Conservation (phyloP, 495 filamentous ascomycete species). For the Neurospora discreta region DNA sequence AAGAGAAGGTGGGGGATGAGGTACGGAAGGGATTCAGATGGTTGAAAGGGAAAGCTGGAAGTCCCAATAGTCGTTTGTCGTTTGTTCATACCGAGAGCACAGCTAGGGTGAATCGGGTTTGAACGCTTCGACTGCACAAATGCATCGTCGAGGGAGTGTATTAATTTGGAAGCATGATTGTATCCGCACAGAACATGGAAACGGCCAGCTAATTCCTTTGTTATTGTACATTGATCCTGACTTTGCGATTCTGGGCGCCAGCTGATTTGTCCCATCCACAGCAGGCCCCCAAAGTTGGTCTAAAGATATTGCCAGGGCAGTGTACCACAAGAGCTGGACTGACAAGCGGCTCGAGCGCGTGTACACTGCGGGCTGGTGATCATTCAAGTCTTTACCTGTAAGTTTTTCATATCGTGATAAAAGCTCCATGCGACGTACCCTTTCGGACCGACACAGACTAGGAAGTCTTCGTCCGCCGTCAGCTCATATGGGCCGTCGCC, state of each 20-base stretch:
- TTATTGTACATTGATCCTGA: neutral
- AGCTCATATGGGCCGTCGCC: neutral
- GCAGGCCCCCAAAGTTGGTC: neutral
- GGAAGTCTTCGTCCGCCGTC: slow-evolving; percentile 2
- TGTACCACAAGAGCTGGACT: neutral
- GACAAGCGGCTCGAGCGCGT: neutral
- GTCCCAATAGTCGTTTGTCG: neutral
- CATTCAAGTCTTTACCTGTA: neutral
- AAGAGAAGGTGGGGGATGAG: slow-evolving; percentile 18
- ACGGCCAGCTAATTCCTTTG: neutral
- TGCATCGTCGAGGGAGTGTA: neutral
- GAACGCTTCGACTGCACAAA: neutral
- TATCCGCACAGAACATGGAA: neutral
- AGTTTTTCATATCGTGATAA: neutral
- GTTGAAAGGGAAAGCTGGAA: slow-evolving; percentile 4
- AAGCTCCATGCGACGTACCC: slow-evolving; percentile 8
- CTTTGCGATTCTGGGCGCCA: neutral
- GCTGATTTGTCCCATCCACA: neutral
- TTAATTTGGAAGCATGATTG: neutral
- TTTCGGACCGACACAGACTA: neutral
- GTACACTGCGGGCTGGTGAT: neutral
- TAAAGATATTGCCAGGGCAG: neutral
- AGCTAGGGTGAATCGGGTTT: neutral
- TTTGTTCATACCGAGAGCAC: neutral
- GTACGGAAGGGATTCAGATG: slow-evolving; percentile 4